These are phyloP conservation scores for Syncephalastrum sp. DNA, from an alignment of 371 early-diverging fungal genomes.

Conservation along the genomic window DNA sequence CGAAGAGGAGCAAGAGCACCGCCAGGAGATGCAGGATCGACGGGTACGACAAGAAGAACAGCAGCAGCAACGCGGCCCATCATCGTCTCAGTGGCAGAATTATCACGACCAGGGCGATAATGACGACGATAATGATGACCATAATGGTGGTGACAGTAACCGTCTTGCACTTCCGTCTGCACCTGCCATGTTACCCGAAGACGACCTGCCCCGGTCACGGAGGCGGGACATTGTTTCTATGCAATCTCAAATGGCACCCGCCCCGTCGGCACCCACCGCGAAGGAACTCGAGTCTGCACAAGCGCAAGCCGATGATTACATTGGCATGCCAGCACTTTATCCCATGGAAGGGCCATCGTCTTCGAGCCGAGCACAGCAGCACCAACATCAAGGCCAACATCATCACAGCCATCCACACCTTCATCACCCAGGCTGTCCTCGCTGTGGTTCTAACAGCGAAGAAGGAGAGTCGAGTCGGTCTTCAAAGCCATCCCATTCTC, in stretches of 20 bases:
- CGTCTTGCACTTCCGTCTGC: too few relatives aligned
- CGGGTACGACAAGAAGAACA: too few relatives aligned
- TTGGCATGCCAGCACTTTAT: too few relatives aligned
- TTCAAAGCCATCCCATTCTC: too few relatives aligned
- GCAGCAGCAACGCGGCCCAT: neutral
- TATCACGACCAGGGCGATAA: neutral
- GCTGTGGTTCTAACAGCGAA: too few relatives aligned
- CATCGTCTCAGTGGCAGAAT: slow-evolving; percentile 1
- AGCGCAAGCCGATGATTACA: neutral
- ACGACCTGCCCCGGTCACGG: too few relatives aligned
- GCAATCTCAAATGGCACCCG: slow-evolving; percentile 11
- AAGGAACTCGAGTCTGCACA: slow-evolving; percentile 17
- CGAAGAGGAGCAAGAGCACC: slow-evolving; percentile 4
- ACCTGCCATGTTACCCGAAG: too few relatives aligned
- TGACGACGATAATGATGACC: neutral
- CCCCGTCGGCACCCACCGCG: slow-evolving; percentile 23
- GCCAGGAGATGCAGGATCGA: neutral
- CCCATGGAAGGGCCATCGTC: too few relatives aligned
- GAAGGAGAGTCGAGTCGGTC: slow-evolving; percentile 1
- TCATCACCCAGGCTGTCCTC: too few relatives aligned
- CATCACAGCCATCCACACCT: too few relatives aligned
- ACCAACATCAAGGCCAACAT: too few relatives aligned
- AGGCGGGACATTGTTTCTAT: slow-evolving; percentile 11
- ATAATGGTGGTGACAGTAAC: neutral
- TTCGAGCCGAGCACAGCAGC: too few relatives aligned